phyloP scores from a whole-genome alignment of 768 basidiomycete species.

The Ramaria sp. region DNA sequence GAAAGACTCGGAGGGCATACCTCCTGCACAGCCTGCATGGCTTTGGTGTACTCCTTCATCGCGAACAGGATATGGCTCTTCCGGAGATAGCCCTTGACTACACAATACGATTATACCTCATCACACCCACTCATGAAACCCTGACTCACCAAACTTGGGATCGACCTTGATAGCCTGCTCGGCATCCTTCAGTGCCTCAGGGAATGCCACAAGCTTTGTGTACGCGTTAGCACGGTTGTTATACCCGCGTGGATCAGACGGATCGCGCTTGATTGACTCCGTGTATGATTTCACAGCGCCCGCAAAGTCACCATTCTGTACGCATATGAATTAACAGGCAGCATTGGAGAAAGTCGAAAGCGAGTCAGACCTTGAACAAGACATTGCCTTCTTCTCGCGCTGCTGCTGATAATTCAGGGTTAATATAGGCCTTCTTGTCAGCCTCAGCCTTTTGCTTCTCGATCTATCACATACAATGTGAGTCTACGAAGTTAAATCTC shows the following conservation, averaged over 20 bases:
- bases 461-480: constrained; percentile 21
- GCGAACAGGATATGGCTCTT: constrained; percentile 76
- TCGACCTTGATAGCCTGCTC: constrained; percentile 90
- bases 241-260: constrained; percentile 82
- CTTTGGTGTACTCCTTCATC: constrained; percentile 89
- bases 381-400: constrained; percentile 90
- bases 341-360: not conserved
- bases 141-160: constrained; percentile 60
- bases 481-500: constrained; percentile 2
- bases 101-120: not conserved
- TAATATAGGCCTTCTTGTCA: constrained; percentile 76
- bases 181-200: constrained; percentile 94
- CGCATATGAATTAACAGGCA: not conserved
- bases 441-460: constrained; percentile 72
- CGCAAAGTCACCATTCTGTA: constrained; percentile 68
- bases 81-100: constrained; percentile 93
- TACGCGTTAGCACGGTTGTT: constrained; percentile 98
- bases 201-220: constrained; percentile 86
- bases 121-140: not conserved
- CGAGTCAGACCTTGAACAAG: constrained; percentile 58
- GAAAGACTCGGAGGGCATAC: constrained; percentile 12
- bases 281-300: constrained; percentile 86
- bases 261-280: constrained; percentile 95
- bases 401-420: constrained; percentile 68
- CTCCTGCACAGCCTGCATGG: constrained; percentile 71